Base-by-base conservation (phyloP, 108 stramenopile species). In the Skeletonema potamos region DNA sequence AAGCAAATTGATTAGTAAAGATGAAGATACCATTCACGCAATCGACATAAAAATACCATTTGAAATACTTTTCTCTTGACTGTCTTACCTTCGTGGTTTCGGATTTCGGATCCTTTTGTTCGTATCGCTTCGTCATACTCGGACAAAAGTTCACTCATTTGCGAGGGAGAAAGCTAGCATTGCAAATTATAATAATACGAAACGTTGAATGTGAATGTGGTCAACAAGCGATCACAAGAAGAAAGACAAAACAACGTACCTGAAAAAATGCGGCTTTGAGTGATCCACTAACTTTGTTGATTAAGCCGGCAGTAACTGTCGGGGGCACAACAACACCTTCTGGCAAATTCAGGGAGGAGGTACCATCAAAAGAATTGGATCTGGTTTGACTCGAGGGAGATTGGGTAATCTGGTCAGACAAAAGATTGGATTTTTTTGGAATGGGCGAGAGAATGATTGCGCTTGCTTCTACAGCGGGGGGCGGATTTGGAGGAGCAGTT, bases 51-150 rank as follows among this genome's bases (percentile, higher is more conserved):
- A n/a, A n/a, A n/a, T n/a, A n/a, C n/a, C n/a, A n/a, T n/a, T n/a
- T n/a, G n/a, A n/a, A n/a, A n/a, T n/a, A n/a, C 15, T 0, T 10
- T 4, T 36, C 34, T 6, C 15, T 15, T 15, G 39, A 41, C 4
- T 22, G 48, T 51, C 48, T 22, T 24, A 51, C 48, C 48, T 51
- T 51, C 74, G 5, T 80, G 79, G 54, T 84, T 92, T 0, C 93
- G 88, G 58, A 94, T 92, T 74, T 81, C 63, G 2, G 28, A 22
- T 2, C 87, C 87, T 62, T 90, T 90, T 43, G 82, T 72, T 46
- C 82, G 68, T 17, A 92, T 80, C 11, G 93, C 93, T 32, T 87
- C 85, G 37, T 94, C 89, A 51, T 87, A 92, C 65, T 94, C 93
- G 0, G 17, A 10, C 2, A 94, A 78, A 26, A 89, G 87, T 61